These are phyloP conservation scores for Blastobotrys chiropterorum DNA, from an alignment of 805 yeast species.

Conservation along the genomic window DNA sequence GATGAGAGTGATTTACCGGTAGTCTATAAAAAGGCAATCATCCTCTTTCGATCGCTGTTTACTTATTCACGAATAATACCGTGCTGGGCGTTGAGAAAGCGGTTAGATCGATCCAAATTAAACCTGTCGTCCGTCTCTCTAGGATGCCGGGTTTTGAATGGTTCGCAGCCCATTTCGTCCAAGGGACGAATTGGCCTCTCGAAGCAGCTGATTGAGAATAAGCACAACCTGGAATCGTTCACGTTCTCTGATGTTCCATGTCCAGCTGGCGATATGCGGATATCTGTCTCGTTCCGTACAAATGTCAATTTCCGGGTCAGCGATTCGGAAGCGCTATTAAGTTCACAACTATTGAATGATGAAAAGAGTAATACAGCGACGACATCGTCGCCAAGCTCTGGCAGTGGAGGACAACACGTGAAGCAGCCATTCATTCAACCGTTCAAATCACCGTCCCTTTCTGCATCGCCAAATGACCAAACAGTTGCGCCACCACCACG, in stretches of 20 bases:
- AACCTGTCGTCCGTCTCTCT: slow-evolving; percentile 39
- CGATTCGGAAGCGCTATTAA: slow-evolving; percentile 59
- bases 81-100: slow-evolving; percentile 50
- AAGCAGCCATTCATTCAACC: slow-evolving; percentile 48
- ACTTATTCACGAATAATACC: slow-evolving; percentile 67
- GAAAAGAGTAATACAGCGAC: slow-evolving; percentile 29
- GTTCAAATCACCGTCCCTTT: slow-evolving; percentile 57
- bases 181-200: slow-evolving; percentile 83
- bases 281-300: slow-evolving; percentile 73
- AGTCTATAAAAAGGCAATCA: slow-evolving; percentile 66
- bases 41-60: slow-evolving; percentile 68
- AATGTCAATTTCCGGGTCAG: slow-evolving; percentile 62
- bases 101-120: slow-evolving; percentile 36
- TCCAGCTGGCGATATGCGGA: slow-evolving; percentile 62
- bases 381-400: slow-evolving; percentile 1
- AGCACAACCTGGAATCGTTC: slow-evolving; percentile 43
- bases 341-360: slow-evolving; percentile 48
- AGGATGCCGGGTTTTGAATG: slow-evolving; percentile 60
- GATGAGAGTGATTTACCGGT: slow-evolving; percentile 52
- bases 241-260: slow-evolving; percentile 68
- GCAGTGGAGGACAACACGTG: no score
- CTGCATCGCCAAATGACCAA: slow-evolving; percentile 29
- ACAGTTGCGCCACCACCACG: no score
- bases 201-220: slow-evolving; percentile 36
- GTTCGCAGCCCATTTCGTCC: slow-evolving; percentile 68